Evolutionary conservation across 345 rosid genomes (phyloP).

Genomic region (Acer negundo): DNA sequence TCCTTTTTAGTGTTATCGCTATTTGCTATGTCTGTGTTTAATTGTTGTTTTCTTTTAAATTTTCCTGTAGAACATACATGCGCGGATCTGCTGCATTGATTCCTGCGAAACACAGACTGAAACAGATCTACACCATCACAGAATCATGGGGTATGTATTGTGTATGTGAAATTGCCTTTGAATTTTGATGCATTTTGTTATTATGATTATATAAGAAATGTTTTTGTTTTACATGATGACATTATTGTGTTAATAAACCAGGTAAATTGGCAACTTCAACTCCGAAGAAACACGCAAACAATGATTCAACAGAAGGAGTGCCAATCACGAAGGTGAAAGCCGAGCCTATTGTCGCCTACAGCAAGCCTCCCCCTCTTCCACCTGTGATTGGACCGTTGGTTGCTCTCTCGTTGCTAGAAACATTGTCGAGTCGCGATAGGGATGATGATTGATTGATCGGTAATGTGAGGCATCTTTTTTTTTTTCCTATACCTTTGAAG

Average conservation of each 20-base stretch:
- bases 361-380: slow-evolving; percentile 53
- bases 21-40: too few relatives aligned
- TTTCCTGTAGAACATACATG: slow-evolving; percentile 18
- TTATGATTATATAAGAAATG: background rate
- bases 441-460: slow-evolving; percentile 42
- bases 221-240: background rate
- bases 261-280: slow-evolving; percentile 44
- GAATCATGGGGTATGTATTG: slow-evolving; percentile 41
- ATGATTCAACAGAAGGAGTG: background rate
- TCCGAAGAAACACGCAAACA: slow-evolving; percentile 40
- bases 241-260: slow-evolving; percentile 10
- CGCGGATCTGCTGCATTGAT: slow-evolving; percentile 29
- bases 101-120: slow-evolving; percentile 26
- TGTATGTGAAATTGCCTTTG: background rate
- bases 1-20: too few relatives aligned
- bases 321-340: slow-evolving; percentile 21
- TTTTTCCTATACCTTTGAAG: background rate
- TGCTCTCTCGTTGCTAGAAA: slow-evolving; percentile 51
- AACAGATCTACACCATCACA: slow-evolving; percentile 19
- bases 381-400: slow-evolving; percentile 59
- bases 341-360: slow-evolving; percentile 56
- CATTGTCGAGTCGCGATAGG: slow-evolving; percentile 43
- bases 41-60: background rate
- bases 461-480: background rate
- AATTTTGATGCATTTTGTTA: background rate